phyloP scores from a whole-genome alignment of 2,329 filamentous ascomycete species.

The Nemania abortiva region DNA sequence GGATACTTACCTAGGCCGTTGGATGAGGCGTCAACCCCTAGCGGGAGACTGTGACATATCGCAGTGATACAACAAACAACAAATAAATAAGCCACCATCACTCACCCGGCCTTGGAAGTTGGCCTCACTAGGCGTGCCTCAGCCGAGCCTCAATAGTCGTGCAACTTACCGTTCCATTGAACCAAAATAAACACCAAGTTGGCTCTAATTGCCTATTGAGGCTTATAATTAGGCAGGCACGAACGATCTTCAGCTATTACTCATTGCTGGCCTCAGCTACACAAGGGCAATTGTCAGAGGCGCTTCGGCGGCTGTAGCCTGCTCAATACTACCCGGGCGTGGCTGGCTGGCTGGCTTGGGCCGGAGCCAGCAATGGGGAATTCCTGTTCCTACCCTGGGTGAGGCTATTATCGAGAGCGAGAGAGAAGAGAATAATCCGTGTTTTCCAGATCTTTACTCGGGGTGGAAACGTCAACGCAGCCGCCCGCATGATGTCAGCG shows the following conservation, averaged over 20 bases:
- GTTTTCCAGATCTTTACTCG: background rate
- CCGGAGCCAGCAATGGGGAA: background rate
- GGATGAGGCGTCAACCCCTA: too few relatives aligned
- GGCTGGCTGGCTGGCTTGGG: constrained; percentile 1
- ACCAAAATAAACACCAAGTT: background rate
- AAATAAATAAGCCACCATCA: background rate
- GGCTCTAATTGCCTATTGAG: background rate
- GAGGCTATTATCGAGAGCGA: background rate
- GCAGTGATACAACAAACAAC: background rate
- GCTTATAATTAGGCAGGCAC: background rate
- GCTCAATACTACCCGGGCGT: constrained; percentile 1
- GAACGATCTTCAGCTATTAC: background rate
- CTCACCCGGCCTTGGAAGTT: background rate
- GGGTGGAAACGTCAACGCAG: background rate
- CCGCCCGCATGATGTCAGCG: constrained; percentile 33
- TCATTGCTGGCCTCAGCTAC: background rate
- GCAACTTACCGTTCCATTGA: background rate
- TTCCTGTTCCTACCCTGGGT: background rate
- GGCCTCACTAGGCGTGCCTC: background rate
- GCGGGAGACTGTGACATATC: too few relatives aligned
- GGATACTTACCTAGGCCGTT: background rate
- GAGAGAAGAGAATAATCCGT: background rate
- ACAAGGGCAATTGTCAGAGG: background rate
- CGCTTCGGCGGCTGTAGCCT: background rate
- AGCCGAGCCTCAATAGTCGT: background rate